Conservation (phyloP, 2,329 filamentous ascomycete genomes). For the Graphiopsis chlorocephala region DNA sequence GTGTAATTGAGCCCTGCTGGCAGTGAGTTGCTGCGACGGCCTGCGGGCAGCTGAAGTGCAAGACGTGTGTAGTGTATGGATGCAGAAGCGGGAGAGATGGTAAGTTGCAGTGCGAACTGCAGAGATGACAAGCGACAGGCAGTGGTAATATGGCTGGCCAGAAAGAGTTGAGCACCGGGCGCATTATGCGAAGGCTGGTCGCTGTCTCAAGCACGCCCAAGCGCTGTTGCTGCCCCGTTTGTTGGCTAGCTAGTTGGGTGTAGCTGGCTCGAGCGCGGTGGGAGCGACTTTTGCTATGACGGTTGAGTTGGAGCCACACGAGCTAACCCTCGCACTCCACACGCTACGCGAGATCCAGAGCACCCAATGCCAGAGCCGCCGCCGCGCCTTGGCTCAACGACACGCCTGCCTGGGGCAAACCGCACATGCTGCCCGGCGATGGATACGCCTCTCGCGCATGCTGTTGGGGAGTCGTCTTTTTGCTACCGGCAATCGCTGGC, state of each 20-base stretch:
- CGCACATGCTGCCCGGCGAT: background rate
- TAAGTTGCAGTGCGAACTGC: background rate
- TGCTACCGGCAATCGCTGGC: background rate
- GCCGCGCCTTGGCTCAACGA: background rate
- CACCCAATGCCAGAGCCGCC: background rate
- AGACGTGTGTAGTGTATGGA: background rate
- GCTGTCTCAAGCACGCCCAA: background rate
- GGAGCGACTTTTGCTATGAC: background rate
- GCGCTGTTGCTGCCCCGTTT: constrained; percentile 1
- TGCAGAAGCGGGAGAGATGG: background rate
- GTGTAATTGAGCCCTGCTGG: background rate
- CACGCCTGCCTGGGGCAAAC: background rate
- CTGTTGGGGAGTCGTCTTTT: background rate
- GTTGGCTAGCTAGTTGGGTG: background rate
- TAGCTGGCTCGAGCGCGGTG: background rate
- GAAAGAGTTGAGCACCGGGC: background rate
- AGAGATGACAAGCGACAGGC: background rate
- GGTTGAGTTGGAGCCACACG: background rate
- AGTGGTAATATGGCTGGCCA: background rate
- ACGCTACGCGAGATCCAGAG: constrained; percentile 7
- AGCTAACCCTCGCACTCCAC: constrained; percentile 7
- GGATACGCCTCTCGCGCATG: background rate
- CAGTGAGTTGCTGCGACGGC: background rate
- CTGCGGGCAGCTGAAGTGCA: background rate
- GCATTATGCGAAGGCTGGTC: background rate